Conservation (phyloP, 139 green algal species). For the Trebouxia sp. region DNA sequence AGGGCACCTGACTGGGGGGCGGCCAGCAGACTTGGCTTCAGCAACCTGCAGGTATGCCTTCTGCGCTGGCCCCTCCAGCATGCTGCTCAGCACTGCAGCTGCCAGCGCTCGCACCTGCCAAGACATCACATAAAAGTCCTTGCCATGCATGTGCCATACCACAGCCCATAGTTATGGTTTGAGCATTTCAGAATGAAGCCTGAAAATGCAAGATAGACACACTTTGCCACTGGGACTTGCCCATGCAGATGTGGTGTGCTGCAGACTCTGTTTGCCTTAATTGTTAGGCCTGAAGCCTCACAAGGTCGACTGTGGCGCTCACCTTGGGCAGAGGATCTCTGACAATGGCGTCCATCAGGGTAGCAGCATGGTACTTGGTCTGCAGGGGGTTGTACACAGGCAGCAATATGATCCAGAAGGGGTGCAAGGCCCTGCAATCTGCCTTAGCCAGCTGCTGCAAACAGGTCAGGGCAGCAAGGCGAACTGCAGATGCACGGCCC, state of each 20-base stretch:
- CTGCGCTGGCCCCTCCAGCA: conserved; percentile 20
- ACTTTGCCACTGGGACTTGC: too few species aligned
- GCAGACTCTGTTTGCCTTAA: background rate
- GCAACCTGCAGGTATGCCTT: conserved; percentile 21
- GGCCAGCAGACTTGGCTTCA: background rate
- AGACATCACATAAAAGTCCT: background rate
- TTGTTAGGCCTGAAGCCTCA: background rate
- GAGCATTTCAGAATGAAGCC: too few species aligned
- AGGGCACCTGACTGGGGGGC: background rate
- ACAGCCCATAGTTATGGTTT: too few species aligned
- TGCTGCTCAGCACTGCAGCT: conserved; percentile 3
- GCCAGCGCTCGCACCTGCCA: background rate
- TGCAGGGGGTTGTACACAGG: conserved; percentile 2
- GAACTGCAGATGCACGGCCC: background rate
- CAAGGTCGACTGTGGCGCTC: background rate
- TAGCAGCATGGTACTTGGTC: conserved; percentile 10
- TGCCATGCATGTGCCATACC: too few species aligned
- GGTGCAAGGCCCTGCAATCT: conserved; percentile 1
- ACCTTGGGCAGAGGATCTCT: conserved; percentile 24
- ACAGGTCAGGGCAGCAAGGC: conserved; percentile 6
- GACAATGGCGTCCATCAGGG: background rate
- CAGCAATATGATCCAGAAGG: conserved; percentile 30
- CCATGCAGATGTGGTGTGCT: too few species aligned
- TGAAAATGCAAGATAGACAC: too few species aligned
- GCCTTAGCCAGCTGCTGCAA: conserved; percentile 15